Conservation (phyloP, 1,139 yeast species). For the Kodamaea anthophila region DNA sequence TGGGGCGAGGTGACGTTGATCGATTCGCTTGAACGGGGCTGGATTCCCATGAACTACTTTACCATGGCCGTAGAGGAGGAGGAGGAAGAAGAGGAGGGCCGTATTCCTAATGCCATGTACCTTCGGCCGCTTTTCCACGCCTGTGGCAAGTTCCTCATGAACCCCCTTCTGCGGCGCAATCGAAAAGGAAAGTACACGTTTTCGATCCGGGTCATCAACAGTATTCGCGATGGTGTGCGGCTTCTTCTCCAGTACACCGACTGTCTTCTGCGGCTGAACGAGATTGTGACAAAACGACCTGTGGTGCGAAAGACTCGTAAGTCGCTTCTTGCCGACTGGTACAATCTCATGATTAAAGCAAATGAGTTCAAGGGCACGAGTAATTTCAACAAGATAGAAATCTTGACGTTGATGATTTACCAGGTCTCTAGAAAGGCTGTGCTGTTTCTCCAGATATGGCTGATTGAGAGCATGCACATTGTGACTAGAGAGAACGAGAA, state of each 20-base stretch:
- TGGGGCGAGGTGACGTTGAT: conserved; percentile 94
- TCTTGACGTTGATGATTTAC: conserved; percentile 64
- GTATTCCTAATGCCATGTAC: conserved; percentile 39
- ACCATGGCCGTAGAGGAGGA: conserved; percentile 47
- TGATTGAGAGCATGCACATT: conserved; percentile 46
- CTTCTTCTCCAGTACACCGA: conserved; percentile 68
- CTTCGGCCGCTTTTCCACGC: conserved; percentile 61
- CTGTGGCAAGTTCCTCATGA: conserved; percentile 67
- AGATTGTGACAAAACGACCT: conserved; percentile 65
- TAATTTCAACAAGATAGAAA: conserved; percentile 59
- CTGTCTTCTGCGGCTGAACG: conserved; percentile 79
- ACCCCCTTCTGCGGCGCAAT: conserved; percentile 52
- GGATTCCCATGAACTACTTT: conserved; percentile 96
- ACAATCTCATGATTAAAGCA: conserved; percentile 79
- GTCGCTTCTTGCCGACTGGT: conserved; percentile 83
- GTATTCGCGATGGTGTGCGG: conserved; percentile 79
- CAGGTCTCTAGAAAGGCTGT: conserved; percentile 72
- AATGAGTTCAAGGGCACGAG: conserved; percentile 74
- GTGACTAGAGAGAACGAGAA: conserved; percentile 33
- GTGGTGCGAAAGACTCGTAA: conserved; percentile 70
- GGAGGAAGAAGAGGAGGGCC: conserved; percentile 16
- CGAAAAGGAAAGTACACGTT: conserved; percentile 39
- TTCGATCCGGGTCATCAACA: conserved; percentile 36
- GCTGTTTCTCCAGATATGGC: conserved; percentile 71
- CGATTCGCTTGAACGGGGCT: conserved; percentile 72